A percentile compares a stretch with the other conserved stretches of the same genome.
Evolutionary conservation across 441 rosid species (phyloP).

Genomic region (Populus hybrid): DNA sequence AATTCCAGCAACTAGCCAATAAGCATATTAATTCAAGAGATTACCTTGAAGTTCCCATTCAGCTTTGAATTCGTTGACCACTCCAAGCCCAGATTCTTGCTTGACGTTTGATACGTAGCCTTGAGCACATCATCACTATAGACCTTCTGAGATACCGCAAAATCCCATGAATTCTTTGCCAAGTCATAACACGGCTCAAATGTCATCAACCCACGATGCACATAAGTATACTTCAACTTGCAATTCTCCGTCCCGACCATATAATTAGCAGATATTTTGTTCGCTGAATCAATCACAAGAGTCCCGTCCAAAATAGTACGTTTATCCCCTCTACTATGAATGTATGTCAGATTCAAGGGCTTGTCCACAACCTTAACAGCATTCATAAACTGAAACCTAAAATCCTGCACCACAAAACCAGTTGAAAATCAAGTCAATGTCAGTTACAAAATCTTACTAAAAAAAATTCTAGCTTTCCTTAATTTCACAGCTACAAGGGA

Average conservation of each 20-base stretch:
- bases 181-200: conserved; percentile 81
- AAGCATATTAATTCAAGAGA: background rate
- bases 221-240: conserved; percentile 80
- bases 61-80: conserved; percentile 67
- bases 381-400: conserved; percentile 97
- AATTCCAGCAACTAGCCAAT: background rate
- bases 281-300: conserved; percentile 58
- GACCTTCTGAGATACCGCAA: conserved; percentile 59
- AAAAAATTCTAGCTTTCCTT: background rate
- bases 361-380: conserved; percentile 65
- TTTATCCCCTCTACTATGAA: conserved; percentile 67
- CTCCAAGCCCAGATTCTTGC: conserved; percentile 65
- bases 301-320: conserved; percentile 75
- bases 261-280: conserved; percentile 82
- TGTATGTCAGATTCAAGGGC: conserved; percentile 84
- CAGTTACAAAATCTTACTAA: background rate
- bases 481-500: background rate
- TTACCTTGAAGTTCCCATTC: conserved; percentile 67
- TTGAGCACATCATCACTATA: conserved; percentile 56
- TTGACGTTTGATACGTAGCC: conserved; percentile 70
- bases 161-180: conserved; percentile 84
- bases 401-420: conserved; percentile 50
- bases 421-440: background rate
- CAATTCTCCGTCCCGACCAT: conserved; percentile 72
- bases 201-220: conserved; percentile 59